phyloP scores from a whole-genome alignment of 148 eudicot species.

The Camellia sinensis region DNA sequence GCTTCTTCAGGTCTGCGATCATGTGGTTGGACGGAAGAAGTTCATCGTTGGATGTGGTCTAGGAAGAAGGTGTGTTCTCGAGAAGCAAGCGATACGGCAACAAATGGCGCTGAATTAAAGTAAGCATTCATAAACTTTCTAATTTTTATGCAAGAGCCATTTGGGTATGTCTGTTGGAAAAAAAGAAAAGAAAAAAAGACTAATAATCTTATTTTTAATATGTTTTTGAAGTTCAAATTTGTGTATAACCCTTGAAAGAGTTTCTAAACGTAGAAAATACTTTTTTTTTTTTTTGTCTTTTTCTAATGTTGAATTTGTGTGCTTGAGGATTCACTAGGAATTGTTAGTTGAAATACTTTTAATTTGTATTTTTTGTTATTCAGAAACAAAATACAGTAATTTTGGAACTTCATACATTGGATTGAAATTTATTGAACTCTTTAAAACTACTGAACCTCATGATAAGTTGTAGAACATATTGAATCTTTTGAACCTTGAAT shows the following conservation, averaged over 20 bases:
- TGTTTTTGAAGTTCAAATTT: not conserved
- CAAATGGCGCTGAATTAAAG: slow-evolving; percentile 48
- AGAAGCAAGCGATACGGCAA: slow-evolving; percentile 32
- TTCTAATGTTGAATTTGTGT: not conserved
- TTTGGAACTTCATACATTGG: not conserved
- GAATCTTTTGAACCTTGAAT: not conserved
- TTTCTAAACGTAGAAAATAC: not conserved
- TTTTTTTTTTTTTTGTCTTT: no score
- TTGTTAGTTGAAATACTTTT: not conserved
- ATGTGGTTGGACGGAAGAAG: slow-evolving; percentile 77
- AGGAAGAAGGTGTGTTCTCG: slow-evolving; percentile 51
- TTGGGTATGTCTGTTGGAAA: not conserved
- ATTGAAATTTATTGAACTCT: not conserved
- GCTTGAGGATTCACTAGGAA: not conserved
- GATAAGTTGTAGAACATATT: not conserved
- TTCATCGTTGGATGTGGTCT: slow-evolving; percentile 55
- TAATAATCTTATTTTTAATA: no score
- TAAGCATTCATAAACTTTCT: slow-evolving; percentile 33
- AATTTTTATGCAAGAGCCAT: not conserved
- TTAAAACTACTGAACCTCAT: not conserved
- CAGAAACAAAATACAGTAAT: not conserved
- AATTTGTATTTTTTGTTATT: not conserved
- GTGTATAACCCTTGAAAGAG: not conserved
- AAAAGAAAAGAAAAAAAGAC: not conserved
- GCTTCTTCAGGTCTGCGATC: slow-evolving; percentile 51